Conservation (phyloP, 352 stramenopile genomes). For the Globisporangium nunn region DNA sequence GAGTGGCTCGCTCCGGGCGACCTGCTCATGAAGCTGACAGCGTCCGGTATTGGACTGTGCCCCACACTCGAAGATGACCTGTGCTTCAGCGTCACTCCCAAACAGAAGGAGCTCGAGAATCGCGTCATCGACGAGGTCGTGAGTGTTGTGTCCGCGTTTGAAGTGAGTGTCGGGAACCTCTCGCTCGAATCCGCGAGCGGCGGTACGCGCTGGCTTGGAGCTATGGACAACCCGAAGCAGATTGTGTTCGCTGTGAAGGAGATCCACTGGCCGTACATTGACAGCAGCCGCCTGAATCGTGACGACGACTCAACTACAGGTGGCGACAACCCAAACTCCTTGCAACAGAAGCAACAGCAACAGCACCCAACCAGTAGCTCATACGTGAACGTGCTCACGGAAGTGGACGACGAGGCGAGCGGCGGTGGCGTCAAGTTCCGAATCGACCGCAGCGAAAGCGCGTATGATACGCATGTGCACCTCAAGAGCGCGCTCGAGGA, state of each 20-base stretch:
- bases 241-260: slow-evolving; percentile 72
- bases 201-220: slow-evolving; percentile 20
- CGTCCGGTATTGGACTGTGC: slow-evolving; percentile 57
- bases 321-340: not conserved
- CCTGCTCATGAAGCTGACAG: slow-evolving; percentile 42
- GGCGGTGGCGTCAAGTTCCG: slow-evolving; percentile 67
- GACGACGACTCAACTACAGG: slow-evolving; percentile 2
- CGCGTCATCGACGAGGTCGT: slow-evolving; percentile 67
- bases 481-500: slow-evolving; percentile 51
- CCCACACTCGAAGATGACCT: slow-evolving; percentile 29
- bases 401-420: slow-evolving; percentile 55
- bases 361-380: slow-evolving; percentile 22
- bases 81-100: slow-evolving; percentile 32
- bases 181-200: slow-evolving; percentile 17
- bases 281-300: slow-evolving; percentile 5
- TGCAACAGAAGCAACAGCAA: not conserved
- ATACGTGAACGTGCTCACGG: slow-evolving; percentile 54
- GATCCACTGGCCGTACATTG: slow-evolving; percentile 74
- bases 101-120: slow-evolving; percentile 59
- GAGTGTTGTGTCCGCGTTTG: slow-evolving; percentile 52
- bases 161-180: slow-evolving; percentile 42
- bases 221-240: slow-evolving; percentile 37
- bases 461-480: slow-evolving; percentile 66
- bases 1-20: slow-evolving; percentile 42
- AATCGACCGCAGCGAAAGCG: slow-evolving; percentile 46